Base-by-base conservation (phyloP, 176 grass and related monocot species). In the Cenchrus americanus region DNA sequence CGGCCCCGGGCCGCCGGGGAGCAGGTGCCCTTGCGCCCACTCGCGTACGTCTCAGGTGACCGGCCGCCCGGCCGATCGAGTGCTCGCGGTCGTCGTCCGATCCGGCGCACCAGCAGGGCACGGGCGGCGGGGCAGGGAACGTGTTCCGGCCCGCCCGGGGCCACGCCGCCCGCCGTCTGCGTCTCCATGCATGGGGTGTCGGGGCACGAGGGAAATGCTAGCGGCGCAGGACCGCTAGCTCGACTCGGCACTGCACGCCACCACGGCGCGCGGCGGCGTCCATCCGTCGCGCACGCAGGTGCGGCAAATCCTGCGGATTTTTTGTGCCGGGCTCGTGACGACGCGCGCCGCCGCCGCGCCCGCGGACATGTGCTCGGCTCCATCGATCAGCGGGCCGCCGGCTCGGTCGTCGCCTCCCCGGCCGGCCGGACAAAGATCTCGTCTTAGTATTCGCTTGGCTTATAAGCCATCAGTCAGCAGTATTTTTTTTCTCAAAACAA, bases 381-480 rank as follows among this genome's bases (percentile, higher is more conserved):
- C n/a, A n/a, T n/a, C n/a, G n/a, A n/a, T n/a, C n/a, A n/a, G n/a
- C n/a, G n/a, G n/a, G n/a, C n/a, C n/a, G n/a, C n/a, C n/a, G n/a
- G n/a, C 22, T 61, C 23, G 10, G 2, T 34, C 69, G 13, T 51
- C 46, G 22, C 23, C 71, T 51, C 50, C 21, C 19, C 60, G 46
- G 44, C n/a, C 46, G 70, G n/a, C 34, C 30, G 43, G 83, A 76
- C 62, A 77, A 84, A 66, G 10, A 17, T 7, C 21, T n/a, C n/a
- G n/a, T n/a, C n/a, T n/a, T n/a, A n/a, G n/a, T n/a, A n/a, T n/a
- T n/a, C n/a, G n/a, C n/a, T n/a, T n/a, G n/a, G n/a, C n/a, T n/a
- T n/a, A n/a, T n/a, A n/a, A n/a, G n/a, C n/a, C n/a, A n/a, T n/a
- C n/a, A n/a, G n/a, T n/a, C n/a, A n/a, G n/a, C n/a, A n/a, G n/a